Evolutionary conservation across 805 yeast species (phyloP), one percentile per base, ranked within the genome.

Genomic region (Metschnikowia gruessii): DNA sequence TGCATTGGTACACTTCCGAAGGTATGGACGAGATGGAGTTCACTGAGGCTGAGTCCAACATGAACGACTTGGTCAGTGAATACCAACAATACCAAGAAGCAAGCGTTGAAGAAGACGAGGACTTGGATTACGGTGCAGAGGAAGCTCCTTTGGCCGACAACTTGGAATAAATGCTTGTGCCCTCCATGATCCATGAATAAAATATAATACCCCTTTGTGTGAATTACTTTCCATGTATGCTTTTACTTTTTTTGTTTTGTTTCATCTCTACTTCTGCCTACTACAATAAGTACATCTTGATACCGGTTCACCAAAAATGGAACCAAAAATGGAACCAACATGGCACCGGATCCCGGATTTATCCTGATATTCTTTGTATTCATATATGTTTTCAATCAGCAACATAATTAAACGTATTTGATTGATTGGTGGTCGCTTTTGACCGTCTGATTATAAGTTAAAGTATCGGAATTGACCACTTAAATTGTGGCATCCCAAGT

Each of bases 11-110:
- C 72, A 87, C 94, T 9, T 79, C 84, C 58, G 97, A 90, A 71
- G 97, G 97, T 74, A 90, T 90, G 97, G 97, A 90, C 63, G 95
- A 85, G 72, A 78, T 83, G 76, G 97, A 90, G 73, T 90, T 90
- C 69, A 81, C 89, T 48, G 97, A 90, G 74, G 97, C 97, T 44
- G 95, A 88, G 72, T 83, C 92, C 45, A 87, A 90, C 66, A 82
- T 90, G 90, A 80, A 79, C 58, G 97, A 90, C 70, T 76, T 90
- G 63, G 90, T 89, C 46, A 80, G 83, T 62, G 97, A 90, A 70
- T 72, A 90, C 66, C 94, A 87, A 73, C 96, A 90, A 72, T 87
- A 89, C 74, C 96, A 89, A 76, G 92, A 85, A 56, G 87, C 85
- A 44, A 79, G 82, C 48, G 77, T 79, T 46, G 91, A 83, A 56